These are phyloP conservation scores for Blastobotrys serpentis DNA, from an alignment of 1,139 yeast genomes.

Conservation along the genomic window DNA sequence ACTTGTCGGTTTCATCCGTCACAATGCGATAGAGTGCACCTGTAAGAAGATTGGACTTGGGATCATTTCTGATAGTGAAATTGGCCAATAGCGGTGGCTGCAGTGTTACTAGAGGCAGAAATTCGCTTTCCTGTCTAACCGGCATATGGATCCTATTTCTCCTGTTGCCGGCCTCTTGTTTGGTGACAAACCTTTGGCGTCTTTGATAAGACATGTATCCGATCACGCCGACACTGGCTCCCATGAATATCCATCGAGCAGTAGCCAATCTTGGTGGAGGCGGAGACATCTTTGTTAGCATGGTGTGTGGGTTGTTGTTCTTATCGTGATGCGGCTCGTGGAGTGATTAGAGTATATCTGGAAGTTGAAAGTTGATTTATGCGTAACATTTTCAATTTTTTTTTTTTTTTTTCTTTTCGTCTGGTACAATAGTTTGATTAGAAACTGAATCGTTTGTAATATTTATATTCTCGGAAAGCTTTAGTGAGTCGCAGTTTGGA, in stretches of 20 bases:
- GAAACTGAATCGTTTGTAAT: too few species aligned
- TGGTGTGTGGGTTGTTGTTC: not conserved
- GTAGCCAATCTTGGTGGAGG: slow-evolving; percentile 1
- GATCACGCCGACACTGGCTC: slow-evolving; percentile 9
- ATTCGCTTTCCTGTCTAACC: slow-evolving; percentile 51
- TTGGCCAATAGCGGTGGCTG: slow-evolving; percentile 64
- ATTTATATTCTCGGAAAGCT: too few species aligned
- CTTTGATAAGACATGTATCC: slow-evolving; percentile 14
- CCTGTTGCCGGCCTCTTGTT: slow-evolving; percentile 7
- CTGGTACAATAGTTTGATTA: too few species aligned
- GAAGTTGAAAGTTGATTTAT: too few species aligned
- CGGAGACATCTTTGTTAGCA: not conserved
- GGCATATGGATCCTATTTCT: slow-evolving; percentile 17
- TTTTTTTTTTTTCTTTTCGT: too few species aligned
- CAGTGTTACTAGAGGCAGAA: slow-evolving; percentile 53
- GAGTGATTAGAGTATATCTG: not conserved
- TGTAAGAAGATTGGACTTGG: slow-evolving; percentile 60
- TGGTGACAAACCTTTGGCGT: not conserved
- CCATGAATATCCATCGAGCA: slow-evolving; percentile 15
- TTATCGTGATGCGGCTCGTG: not conserved
- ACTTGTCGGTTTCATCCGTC: slow-evolving; percentile 51
- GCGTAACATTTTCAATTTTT: too few species aligned
- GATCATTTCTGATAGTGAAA: slow-evolving; percentile 69
- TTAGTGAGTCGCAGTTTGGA: too few species aligned
- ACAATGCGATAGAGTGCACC: slow-evolving; percentile 58